Evolutionary conservation across 2,329 filamentous ascomycete genomes (phyloP), one percentile per base, ranked within the genome.

Genomic region (Didymella sp.): DNA sequence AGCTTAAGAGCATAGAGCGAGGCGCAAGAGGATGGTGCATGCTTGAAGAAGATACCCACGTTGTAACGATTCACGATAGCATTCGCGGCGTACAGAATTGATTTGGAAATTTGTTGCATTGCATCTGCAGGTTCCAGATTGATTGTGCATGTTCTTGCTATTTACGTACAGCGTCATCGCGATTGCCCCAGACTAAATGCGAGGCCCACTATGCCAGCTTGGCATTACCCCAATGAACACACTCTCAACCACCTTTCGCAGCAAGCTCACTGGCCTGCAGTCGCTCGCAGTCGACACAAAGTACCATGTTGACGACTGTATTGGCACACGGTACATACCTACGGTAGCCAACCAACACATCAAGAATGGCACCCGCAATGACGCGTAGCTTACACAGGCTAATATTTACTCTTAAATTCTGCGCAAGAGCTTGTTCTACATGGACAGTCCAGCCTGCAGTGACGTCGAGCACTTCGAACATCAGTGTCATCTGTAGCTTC

Each of bases 401-500:
- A 17, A 51, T 17, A 11, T 4, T 28, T 13, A 22, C 1, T 24
- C 17, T 25, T 55, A 6, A 12, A 45, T 45, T 27, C 22, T 55
- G 15, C 31, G 40, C 33, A 41, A 37, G 25, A 40, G 25, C 27
- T 50, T 31, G n/a, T 28, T 41, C 45, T 45, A 41, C 31, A 35
- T 41, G 11, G 25, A 8, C n/a, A 21, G 19, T 28, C 25, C 40
- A 30, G 40, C 35, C 40, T 41, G 27, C 42, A 9, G 22, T 44
- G 51, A 50, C 31, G 50, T 62, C 63, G 63, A 66, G 63, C 63
- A 59, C 63, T 66, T 66, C 63, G 63, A 64, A 58, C 51, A 52
- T 58, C 61, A 44, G 43, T 33, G 33, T 33, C 31, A 42, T 49
- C 30, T 31, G 44, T 31, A 12, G 37, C 33, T 19, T 47, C 21